These are phyloP conservation scores for Cutaneotrichosporon mucoides DNA, from an alignment of 1,284 basidiomycete genomes.

Conservation along the genomic window DNA sequence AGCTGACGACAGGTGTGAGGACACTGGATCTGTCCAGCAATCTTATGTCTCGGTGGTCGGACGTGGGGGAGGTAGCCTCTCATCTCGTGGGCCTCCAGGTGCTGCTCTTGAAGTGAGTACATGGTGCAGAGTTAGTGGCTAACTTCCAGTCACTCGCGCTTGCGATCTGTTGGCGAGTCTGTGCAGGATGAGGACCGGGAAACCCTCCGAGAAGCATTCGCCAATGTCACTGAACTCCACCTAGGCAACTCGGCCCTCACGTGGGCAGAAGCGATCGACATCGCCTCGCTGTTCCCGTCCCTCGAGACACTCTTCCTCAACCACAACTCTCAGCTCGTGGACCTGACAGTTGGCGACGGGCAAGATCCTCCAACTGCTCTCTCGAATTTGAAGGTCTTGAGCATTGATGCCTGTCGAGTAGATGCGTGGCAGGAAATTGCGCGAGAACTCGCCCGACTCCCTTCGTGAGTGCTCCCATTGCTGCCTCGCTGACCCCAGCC, in stretches of 20 bases:
- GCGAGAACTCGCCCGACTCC: constrained; percentile 53
- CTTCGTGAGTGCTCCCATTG: constrained; percentile 51
- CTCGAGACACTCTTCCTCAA: constrained; percentile 70
- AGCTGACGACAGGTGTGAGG: constrained; percentile 59
- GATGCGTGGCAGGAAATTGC: constrained; percentile 59
- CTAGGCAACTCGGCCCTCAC: constrained; percentile 67
- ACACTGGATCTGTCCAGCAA: constrained; percentile 78
- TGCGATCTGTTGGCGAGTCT: constrained; percentile 58
- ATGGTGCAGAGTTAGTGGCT: constrained; percentile 3
- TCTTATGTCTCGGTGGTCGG: constrained; percentile 68
- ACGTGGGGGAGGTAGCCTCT: constrained; percentile 61
- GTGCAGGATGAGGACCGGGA: constrained; percentile 15
- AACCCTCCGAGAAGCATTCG: constrained; percentile 54
- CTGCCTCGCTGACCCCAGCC: constrained; percentile 19
- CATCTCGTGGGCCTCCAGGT: constrained; percentile 63
- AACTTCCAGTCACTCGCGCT: constrained; percentile 49
- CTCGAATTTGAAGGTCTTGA: constrained; percentile 57
- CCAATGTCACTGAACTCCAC: constrained; percentile 61
- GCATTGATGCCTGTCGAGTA: constrained; percentile 70
- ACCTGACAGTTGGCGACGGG: not conserved
- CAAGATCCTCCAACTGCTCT: not conserved
- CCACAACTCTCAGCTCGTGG: constrained; percentile 55
- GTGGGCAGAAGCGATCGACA: constrained; percentile 61
- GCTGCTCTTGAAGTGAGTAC: constrained; percentile 68
- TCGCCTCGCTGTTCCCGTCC: constrained; percentile 58